Evolutionary conservation across 2,329 filamentous ascomycete species (phyloP).

Genomic region (Knoxdaviesia proteae): DNA sequence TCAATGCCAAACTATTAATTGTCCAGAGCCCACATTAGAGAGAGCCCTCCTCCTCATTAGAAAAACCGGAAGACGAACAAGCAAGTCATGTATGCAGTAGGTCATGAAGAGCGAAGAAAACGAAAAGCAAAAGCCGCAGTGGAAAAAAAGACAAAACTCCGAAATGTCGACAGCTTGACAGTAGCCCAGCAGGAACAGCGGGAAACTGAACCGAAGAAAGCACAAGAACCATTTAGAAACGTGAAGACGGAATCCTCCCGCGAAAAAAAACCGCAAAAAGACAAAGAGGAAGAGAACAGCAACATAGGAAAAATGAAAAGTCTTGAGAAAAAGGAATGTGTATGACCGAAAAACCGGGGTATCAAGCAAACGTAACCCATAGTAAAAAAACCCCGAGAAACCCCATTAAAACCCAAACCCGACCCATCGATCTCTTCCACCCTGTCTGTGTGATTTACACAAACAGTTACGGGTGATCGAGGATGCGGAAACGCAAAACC

Average conservation of each 20-base stretch:
- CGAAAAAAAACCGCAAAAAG: neutral
- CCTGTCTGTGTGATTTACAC: no score
- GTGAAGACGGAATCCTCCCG: no score
- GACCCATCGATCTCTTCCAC: no score
- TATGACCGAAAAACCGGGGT: neutral
- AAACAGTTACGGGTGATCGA: no score
- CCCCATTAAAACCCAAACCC: neutral
- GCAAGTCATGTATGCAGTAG: neutral
- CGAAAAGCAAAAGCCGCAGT: neutral
- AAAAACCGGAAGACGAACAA: neutral
- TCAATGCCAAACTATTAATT: no score
- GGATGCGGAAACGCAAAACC: no score
- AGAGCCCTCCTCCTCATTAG: neutral
- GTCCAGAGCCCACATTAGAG: no score
- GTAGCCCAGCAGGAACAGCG: neutral
- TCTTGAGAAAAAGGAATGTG: neutral
- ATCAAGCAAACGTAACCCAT: slow-evolving; percentile 1
- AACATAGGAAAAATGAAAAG: neutral
- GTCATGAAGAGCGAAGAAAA: neutral
- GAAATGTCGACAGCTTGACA: neutral
- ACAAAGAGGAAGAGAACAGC: neutral
- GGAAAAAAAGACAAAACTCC: neutral
- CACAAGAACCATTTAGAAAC: neutral
- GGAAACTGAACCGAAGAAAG: neutral
- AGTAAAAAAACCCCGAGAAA: slow-evolving; percentile 1